Conservation (phyloP, 148 eudicot genomes). For the Dysphania ambrosioides region DNA sequence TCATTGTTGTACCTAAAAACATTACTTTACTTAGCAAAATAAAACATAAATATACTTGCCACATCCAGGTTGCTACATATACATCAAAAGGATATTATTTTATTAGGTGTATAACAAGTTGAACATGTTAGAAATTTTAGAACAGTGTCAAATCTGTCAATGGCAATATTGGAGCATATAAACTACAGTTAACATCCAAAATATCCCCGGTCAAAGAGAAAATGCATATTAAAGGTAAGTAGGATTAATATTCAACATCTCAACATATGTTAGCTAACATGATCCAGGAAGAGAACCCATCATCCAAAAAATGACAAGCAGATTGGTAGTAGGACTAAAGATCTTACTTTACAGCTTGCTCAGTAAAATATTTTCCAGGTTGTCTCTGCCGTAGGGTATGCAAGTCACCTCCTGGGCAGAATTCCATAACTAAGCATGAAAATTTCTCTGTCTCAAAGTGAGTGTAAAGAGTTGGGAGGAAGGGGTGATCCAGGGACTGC, state of each 20-base stretch:
- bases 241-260: background rate
- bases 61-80: no score
- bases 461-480: conserved; percentile 73
- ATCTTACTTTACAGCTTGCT: conserved; percentile 91
- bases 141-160: no score
- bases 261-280: background rate
- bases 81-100: no score
- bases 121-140: background rate
- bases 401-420: conserved; percentile 94
- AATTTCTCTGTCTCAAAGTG: conserved; percentile 90
- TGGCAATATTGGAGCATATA: background rate
- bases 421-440: conserved; percentile 93
- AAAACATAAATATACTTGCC: no score
- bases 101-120: no score
- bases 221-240: background rate
- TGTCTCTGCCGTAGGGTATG: conserved; percentile 89
- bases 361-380: conserved; percentile 75
- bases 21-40: no score
- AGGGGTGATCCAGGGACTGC: conserved; percentile 89
- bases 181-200: background rate
- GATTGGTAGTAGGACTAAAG: conserved; percentile 12
- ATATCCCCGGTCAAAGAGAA: background rate
- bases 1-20: no score
- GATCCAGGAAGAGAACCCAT: background rate
- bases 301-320: conserved; percentile 2